Percentiles rank a stretch among this genome's conserved stretches.
Conservation (phyloP, 2,329 filamentous ascomycete genomes). For the Penicillium sp. region DNA sequence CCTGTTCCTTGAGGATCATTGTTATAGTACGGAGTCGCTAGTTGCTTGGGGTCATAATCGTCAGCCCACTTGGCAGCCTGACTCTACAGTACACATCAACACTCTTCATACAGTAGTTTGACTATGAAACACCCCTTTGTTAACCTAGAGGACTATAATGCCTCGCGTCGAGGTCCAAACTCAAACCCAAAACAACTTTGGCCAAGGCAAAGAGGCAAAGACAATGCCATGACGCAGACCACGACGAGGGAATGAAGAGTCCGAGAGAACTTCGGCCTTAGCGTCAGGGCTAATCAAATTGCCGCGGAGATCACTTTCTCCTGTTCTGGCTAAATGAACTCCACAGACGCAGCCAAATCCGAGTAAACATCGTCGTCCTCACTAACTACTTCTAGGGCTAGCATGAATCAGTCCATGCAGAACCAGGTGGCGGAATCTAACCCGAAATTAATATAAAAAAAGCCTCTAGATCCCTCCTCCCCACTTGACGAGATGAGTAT, state of each 20-base stretch:
- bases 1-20: background rate
- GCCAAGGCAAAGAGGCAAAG: background rate
- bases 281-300: background rate
- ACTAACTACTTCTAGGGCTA: background rate
- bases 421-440: background rate
- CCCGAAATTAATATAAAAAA: background rate
- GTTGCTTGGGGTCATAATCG: background rate
- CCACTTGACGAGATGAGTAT: conserved; percentile 4
- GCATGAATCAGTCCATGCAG: background rate
- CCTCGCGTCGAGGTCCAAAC: background rate
- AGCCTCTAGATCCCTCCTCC: background rate
- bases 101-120: no score
- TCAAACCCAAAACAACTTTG: background rate
- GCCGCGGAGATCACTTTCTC: background rate
- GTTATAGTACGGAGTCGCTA: no score
- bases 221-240: background rate
- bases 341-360: no score
- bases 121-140: no score
- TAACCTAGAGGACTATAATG: background rate
- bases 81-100: no score
- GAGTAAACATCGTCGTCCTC: background rate
- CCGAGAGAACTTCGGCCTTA: background rate
- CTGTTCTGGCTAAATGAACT: no score
- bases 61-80: background rate
- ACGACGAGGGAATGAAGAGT: background rate